Conservation (phyloP, 1,284 basidiomycete species). For the Schizophyllum amplum region DNA sequence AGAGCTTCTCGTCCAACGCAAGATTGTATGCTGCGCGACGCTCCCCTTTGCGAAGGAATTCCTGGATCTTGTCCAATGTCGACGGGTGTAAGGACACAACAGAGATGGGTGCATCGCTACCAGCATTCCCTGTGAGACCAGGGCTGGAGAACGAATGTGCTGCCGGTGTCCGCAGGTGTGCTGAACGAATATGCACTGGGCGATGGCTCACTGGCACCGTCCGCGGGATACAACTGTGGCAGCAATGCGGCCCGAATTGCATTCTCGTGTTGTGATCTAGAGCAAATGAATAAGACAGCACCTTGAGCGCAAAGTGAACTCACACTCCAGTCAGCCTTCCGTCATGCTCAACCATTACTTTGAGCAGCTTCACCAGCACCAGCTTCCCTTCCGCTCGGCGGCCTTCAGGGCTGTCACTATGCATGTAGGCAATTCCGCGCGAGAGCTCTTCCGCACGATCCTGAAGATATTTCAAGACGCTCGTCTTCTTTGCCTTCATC, state of each 20-base stretch:
- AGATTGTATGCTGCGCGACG: constrained; percentile 83
- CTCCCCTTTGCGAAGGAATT: constrained; percentile 76
- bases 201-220: constrained; percentile 11
- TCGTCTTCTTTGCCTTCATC: constrained; percentile 78
- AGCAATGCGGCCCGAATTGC: constrained; percentile 53
- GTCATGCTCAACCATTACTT: constrained; percentile 79
- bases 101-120: not conserved
- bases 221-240: constrained; percentile 36
- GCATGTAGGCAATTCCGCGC: constrained; percentile 68
- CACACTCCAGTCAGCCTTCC: constrained; percentile 82
- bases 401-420: constrained; percentile 41
- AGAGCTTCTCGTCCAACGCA: constrained; percentile 83
- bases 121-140: constrained; percentile 15
- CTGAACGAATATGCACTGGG: constrained; percentile 14
- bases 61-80: constrained; percentile 72
- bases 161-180: constrained; percentile 17
- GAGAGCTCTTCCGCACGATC: constrained; percentile 71
- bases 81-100: constrained; percentile 39
- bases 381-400: constrained; percentile 70
- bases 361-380: constrained; percentile 67
- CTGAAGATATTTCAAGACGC: constrained; percentile 68
- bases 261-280: constrained; percentile 64
- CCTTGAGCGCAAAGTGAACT: constrained; percentile 29
- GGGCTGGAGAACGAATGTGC: constrained; percentile 11
- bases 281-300: constrained; percentile 6